Evolutionary conservation across 345 rosid genomes (phyloP).

Genomic region (Bretschneidera sinensis): DNA sequence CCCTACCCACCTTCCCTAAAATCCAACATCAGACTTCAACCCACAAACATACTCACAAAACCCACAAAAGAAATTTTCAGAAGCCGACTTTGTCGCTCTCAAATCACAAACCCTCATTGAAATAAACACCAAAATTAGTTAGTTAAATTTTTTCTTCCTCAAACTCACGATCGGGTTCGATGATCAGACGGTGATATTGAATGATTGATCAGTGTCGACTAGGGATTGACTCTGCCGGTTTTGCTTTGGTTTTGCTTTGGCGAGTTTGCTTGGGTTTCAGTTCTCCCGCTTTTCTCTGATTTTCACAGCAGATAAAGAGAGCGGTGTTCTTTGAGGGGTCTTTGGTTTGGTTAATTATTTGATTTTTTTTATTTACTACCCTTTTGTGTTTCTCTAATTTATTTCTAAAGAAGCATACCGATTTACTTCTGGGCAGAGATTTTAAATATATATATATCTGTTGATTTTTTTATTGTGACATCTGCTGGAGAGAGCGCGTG

Average conservation of each 20-base stretch:
- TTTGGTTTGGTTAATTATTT: constrained; percentile 16
- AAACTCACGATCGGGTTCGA: constrained; percentile 20
- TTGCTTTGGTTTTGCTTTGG: no score
- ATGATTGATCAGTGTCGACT: constrained; percentile 20
- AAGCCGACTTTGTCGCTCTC: no score
- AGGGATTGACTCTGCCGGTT: constrained; percentile 2
- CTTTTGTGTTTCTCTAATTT: not conserved
- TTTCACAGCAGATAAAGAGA: constrained; percentile 25
- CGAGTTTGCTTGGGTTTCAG: constrained; percentile 14
- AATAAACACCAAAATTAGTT: constrained; percentile 11
- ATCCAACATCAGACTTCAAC: constrained; percentile 44
- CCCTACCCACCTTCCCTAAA: constrained; percentile 42
- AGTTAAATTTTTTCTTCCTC: constrained; percentile 12
- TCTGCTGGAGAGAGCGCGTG: no score
- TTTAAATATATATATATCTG: no score
- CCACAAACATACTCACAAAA: constrained; percentile 6
- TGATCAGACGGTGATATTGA: constrained; percentile 1
- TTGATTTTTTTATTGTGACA: no score
- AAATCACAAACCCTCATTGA: not conserved
- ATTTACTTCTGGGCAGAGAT: no score
- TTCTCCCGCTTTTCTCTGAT: constrained; percentile 18
- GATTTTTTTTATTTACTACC: not conserved
- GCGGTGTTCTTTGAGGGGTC: constrained; percentile 24
- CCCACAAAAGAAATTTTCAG: not conserved
- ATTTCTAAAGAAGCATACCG: no score